A percentile compares a stretch with the other conserved stretches of the same genome.
Evolutionary conservation across 805 yeast genomes (phyloP).

Genomic region (Blastobotrys peoriensis): DNA sequence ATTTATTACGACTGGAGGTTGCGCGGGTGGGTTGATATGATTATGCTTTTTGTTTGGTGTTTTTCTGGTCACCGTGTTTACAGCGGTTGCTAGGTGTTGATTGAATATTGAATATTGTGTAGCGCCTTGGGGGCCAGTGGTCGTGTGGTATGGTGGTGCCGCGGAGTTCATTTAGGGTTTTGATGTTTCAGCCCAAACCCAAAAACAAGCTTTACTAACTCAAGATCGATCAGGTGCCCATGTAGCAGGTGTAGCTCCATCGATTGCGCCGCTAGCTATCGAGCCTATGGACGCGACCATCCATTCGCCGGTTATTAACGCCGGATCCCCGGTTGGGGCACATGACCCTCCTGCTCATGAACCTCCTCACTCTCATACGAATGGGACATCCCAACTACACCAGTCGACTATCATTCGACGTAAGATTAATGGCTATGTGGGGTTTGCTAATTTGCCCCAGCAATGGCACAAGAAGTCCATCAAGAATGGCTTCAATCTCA

Average conservation of each 20-base stretch:
- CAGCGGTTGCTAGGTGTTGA: too few relatives aligned
- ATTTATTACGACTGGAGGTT: too few relatives aligned
- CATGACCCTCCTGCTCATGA: background rate
- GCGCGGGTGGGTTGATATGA: too few relatives aligned
- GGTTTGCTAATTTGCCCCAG: constrained; percentile 95
- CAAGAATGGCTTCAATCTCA: constrained; percentile 82
- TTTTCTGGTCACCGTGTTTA: too few relatives aligned
- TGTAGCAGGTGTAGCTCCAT: constrained; percentile 15
- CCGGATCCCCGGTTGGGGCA: background rate
- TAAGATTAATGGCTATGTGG: constrained; percentile 87
- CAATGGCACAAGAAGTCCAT: constrained; percentile 97
- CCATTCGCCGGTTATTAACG: constrained; percentile 15
- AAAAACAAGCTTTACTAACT: too few relatives aligned
- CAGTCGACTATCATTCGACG: constrained; percentile 32
- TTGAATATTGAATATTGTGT: too few relatives aligned
- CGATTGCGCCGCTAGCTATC: constrained; percentile 15
- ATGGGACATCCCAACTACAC: constrained; percentile 10
- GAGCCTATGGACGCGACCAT: constrained; percentile 14
- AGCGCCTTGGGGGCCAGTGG: too few relatives aligned
- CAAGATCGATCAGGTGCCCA: background rate
- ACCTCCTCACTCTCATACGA: constrained; percentile 1
- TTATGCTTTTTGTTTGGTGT: too few relatives aligned
- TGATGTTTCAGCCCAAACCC: too few relatives aligned
- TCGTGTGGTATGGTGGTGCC: too few relatives aligned
- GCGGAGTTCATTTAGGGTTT: too few relatives aligned